A percentile compares a stretch with the other conserved stretches of the same genome.
Conservation (phyloP, 2,329 filamentous ascomycete genomes). For the Polytolypa hystricis region DNA sequence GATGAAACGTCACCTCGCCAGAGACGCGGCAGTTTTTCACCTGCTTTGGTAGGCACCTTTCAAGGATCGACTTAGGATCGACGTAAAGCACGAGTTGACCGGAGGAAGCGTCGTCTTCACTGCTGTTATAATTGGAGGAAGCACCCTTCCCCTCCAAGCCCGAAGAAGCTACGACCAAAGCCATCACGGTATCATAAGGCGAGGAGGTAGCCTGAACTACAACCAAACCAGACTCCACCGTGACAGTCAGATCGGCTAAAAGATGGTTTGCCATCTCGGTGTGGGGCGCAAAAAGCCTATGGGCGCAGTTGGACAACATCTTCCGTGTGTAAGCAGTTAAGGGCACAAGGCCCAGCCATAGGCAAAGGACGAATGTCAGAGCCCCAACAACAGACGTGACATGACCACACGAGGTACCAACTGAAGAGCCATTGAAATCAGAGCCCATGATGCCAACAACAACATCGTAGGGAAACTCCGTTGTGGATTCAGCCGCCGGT, state of each 20-base stretch:
- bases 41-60: background rate
- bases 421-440: background rate
- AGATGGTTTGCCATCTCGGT: conserved; percentile 11
- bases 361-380: conserved; percentile 7
- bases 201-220: background rate
- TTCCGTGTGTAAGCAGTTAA: conserved; percentile 12
- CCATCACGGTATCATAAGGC: background rate
- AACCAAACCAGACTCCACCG: conserved; percentile 3
- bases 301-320: conserved; percentile 1
- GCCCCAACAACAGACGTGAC: conserved; percentile 1
- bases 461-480: too few species aligned
- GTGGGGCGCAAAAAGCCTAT: conserved; percentile 5
- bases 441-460: too few species aligned
- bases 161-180: conserved; percentile 2
- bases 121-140: background rate
- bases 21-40: conserved; percentile 5
- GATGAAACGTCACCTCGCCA: conserved; percentile 2
- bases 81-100: background rate
- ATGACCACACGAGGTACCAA: background rate
- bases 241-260: conserved; percentile 7
- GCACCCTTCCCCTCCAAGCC: conserved; percentile 2
- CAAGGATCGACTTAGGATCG: background rate
- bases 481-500: too few species aligned
- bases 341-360: conserved; percentile 7
- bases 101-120: background rate